Percentiles rank a stretch among this genome's conserved stretches.
Evolutionary conservation across 345 rosid species (phyloP).

Genomic region (Hibiscus tridactylites): DNA sequence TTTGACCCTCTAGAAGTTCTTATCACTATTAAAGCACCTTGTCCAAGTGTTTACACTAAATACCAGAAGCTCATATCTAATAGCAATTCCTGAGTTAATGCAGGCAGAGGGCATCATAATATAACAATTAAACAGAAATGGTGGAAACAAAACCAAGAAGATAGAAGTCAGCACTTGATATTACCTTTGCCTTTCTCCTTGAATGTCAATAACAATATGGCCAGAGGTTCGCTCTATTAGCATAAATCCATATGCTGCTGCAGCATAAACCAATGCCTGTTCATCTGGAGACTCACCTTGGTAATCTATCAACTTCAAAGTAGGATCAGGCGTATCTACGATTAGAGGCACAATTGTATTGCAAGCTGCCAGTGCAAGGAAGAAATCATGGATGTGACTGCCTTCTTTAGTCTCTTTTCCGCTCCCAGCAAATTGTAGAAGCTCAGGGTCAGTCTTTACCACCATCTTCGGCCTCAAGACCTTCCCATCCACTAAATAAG

Average conservation of each 20-base stretch:
- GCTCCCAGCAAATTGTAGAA: slow-evolving; percentile 39
- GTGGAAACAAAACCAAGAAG: not conserved
- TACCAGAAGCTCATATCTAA: not conserved
- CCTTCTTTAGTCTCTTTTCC: slow-evolving; percentile 45
- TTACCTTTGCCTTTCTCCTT: slow-evolving; percentile 86
- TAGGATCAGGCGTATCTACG: slow-evolving; percentile 57
- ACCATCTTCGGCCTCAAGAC: slow-evolving; percentile 76
- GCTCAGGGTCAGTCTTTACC: slow-evolving; percentile 61
- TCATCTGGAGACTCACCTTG: slow-evolving; percentile 99
- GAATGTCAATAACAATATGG: slow-evolving; percentile 77
- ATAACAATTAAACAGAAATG: not conserved
- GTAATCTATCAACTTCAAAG: slow-evolving; percentile 71
- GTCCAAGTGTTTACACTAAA: not conserved
- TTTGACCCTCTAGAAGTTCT: not conserved
- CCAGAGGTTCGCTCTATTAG: slow-evolving; percentile 95
- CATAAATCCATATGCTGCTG: slow-evolving; percentile 97
- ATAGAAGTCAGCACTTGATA: not conserved
- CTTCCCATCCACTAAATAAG: slow-evolving; percentile 57
- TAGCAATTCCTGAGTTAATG: not conserved
- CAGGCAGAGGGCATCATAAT: not conserved
- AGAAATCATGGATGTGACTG: slow-evolving; percentile 56
- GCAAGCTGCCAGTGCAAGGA: slow-evolving; percentile 97
- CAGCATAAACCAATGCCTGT: slow-evolving; percentile 95
- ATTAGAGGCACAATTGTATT: slow-evolving; percentile 89
- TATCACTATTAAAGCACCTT: not conserved